These are phyloP conservation scores for Pleochaeta shiraiana DNA, from an alignment of 2,329 filamentous ascomycete genomes.

Conservation along the genomic window DNA sequence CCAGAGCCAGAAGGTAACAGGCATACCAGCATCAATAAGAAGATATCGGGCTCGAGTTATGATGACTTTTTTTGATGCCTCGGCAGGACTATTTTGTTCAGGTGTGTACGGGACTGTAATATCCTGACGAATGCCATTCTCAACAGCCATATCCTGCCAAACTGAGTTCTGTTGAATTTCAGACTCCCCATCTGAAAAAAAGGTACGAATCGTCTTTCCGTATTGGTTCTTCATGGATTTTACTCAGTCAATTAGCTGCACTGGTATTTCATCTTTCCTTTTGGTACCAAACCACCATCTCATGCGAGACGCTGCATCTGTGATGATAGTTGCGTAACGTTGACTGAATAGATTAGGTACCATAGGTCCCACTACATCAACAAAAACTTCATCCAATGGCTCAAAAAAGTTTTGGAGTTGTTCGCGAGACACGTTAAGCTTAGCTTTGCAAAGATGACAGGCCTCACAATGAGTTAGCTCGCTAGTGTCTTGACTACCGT, in stretches of 20 bases:
- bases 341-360: background rate
- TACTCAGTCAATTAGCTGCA: background rate
- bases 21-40: background rate
- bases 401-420: background rate
- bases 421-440: background rate
- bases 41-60: background rate
- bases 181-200: background rate
- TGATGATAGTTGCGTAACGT: background rate
- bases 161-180: background rate
- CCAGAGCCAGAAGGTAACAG: background rate
- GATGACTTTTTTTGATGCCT: background rate
- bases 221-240: background rate
- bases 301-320: background rate
- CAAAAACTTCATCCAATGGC: conserved; percentile 1
- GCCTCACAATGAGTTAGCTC: background rate
- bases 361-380: background rate
- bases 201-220: background rate
- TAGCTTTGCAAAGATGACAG: conserved; percentile 1
- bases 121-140: background rate
- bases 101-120: background rate
- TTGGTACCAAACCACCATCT: background rate
- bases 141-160: background rate
- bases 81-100: background rate
- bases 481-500: background rate
- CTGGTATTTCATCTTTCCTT: conserved; percentile 1